Conservation (phyloP, 1,139 yeast species). For the Protomyces macrosporus region DNA sequence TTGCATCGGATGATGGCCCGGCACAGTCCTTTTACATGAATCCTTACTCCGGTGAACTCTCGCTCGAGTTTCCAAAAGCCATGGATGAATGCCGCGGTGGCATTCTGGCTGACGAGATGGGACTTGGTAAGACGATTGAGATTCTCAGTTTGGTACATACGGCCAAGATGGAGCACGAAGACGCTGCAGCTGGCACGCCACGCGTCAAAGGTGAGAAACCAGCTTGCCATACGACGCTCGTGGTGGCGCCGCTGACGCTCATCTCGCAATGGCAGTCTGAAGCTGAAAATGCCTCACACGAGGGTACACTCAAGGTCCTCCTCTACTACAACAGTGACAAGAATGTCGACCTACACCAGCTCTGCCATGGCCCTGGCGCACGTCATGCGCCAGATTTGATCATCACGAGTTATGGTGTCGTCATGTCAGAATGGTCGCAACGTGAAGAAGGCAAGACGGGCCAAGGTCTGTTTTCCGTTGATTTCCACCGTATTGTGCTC, state of each 20-base stretch:
- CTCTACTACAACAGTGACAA: slow-evolving; percentile 69
- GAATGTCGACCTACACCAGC: slow-evolving; percentile 43
- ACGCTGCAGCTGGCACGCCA: slow-evolving; percentile 5
- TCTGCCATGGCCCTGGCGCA: slow-evolving; percentile 42
- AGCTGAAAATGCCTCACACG: slow-evolving; percentile 48
- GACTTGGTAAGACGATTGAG: slow-evolving; percentile 87
- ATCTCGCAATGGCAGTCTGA: slow-evolving; percentile 89
- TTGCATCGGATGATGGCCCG: slow-evolving; percentile 50
- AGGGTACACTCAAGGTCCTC: slow-evolving; percentile 35
- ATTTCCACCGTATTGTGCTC: slow-evolving; percentile 70
- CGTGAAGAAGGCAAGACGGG: slow-evolving; percentile 25
- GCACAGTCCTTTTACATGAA: slow-evolving; percentile 61
- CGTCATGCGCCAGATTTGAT: slow-evolving; percentile 58
- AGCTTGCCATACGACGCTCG: slow-evolving; percentile 61
- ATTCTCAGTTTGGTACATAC: slow-evolving; percentile 62
- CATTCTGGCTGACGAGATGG: slow-evolving; percentile 96
- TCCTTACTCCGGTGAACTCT: slow-evolving; percentile 74
- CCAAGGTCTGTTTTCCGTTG: slow-evolving; percentile 63
- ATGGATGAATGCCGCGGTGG: slow-evolving; percentile 64
- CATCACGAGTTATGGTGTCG: slow-evolving; percentile 83
- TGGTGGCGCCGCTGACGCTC: slow-evolving; percentile 87
- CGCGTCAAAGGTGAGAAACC: slow-evolving; percentile 8
- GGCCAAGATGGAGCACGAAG: slow-evolving; percentile 26
- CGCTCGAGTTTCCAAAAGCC: slow-evolving; percentile 55
- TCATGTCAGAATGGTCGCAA: slow-evolving; percentile 54